These are phyloP conservation scores for Salix brachista DNA, from an alignment of 345 rosid species.

Conservation along the genomic window DNA sequence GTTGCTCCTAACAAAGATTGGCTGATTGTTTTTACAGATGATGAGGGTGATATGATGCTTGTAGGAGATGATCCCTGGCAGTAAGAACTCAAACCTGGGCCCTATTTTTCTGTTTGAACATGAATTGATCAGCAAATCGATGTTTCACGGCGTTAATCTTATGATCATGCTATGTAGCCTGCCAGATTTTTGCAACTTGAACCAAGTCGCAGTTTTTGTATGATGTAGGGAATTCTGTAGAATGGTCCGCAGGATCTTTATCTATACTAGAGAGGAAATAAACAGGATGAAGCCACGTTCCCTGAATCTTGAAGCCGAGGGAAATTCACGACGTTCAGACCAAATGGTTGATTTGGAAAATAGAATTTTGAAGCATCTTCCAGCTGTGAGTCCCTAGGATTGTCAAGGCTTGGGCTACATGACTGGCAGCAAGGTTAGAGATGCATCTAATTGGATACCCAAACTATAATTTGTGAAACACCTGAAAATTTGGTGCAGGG, in stretches of 20 bases:
- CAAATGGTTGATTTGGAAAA: background rate
- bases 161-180: background rate
- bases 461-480: background rate
- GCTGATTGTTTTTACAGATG: constrained; percentile 76
- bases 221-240: constrained; percentile 66
- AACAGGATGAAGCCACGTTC: constrained; percentile 68
- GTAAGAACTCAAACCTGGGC: constrained; percentile 39
- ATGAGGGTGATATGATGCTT: constrained; percentile 90
- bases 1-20: constrained; percentile 55
- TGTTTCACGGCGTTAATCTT: background rate
- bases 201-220: background rate
- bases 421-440: background rate
- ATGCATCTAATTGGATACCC: background rate
- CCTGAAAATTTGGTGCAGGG: background rate
- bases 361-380: background rate
- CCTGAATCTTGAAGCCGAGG: constrained; percentile 39
- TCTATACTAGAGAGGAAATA: constrained; percentile 73
- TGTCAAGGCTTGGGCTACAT: background rate
- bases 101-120: background rate
- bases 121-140: background rate
- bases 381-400: background rate
- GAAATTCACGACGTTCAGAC: constrained; percentile 29
- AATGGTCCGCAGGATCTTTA: constrained; percentile 62
- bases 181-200: background rate
- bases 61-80: constrained; percentile 97